Base-by-base conservation (phyloP, 495 filamentous ascomycete species). In the Pyrenopolyporus hunteri region DNA sequence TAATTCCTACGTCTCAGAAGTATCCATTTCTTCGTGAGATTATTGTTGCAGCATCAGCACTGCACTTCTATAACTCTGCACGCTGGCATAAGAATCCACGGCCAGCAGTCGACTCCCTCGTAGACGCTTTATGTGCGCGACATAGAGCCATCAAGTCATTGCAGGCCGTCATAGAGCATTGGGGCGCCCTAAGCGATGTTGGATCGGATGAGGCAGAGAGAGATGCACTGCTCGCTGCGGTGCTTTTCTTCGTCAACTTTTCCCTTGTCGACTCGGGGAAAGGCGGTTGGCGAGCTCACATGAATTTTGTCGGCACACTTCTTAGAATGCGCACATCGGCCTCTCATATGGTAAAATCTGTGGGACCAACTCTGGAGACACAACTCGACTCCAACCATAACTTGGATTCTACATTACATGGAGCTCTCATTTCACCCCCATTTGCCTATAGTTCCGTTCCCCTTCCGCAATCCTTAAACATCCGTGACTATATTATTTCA, bases 231-330 rank as follows among this genome's bases (percentile, higher is more conserved):
- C 70, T 81, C 0, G 78, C 80, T 4, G 79, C 79, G 19, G 76
- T 82, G 1, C 77, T 85, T 22, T 81, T 85, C 54, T 75, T 86
- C 31, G 76, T 86, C 53, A 83, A 85, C 35, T 73, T 86, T 17
- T 78, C 84, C 59, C 73, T 86, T 4, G 74, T 86, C 16, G 83
- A 86, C 65, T 80, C 80, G 3, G 82, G 82, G 0, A 79, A 74
- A 46, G 78, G 80, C 17, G 75, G 73, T 6, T 86, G 83, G 83
- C 78, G 80, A 23, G 69, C 72, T 49, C 83, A 86, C 60, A 73
- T 85, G 35, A 72, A 80, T 54, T 80, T 77, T 2, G 81, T 78
- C 2, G 76, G 76, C 28, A 72, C 65, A 7, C 66, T 84, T 3
- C 75, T 83, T 46, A 48, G 61, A 16, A 48, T 49, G 47, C 58